Conservation (phyloP, 1,284 basidiomycete genomes). For the Peniophora sp. region DNA sequence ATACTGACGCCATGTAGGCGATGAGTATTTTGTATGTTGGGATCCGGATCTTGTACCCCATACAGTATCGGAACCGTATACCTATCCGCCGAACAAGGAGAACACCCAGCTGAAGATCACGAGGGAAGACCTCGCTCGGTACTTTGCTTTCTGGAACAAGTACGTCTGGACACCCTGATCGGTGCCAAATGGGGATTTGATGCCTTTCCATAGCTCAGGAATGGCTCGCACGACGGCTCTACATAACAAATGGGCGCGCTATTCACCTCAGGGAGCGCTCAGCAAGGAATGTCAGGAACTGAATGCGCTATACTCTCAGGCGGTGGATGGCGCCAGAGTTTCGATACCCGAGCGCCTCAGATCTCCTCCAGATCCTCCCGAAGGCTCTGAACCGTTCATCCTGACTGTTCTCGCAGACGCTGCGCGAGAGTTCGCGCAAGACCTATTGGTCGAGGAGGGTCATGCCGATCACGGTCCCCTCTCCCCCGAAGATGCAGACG, state of each 20-base stretch:
- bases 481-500: conserved; percentile 25
- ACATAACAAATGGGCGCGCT: conserved; percentile 51
- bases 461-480: conserved; percentile 1
- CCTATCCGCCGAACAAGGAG: conserved; percentile 55
- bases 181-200: neutral
- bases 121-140: conserved; percentile 46
- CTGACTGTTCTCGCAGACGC: conserved; percentile 43
- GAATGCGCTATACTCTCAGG: conserved; percentile 59
- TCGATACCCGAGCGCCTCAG: conserved; percentile 46
- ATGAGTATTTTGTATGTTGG: conserved; percentile 62
- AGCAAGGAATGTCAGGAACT: conserved; percentile 59
- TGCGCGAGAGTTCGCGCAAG: conserved; percentile 34
- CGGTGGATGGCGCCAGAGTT: conserved; percentile 54
- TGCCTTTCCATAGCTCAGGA: conserved; percentile 28
- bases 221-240: conserved; percentile 47
- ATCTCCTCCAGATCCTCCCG: conserved; percentile 33
- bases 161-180: conserved; percentile 18
- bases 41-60: conserved; percentile 53
- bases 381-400: conserved; percentile 30
- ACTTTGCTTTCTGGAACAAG: conserved; percentile 60
- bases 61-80: conserved; percentile 51
- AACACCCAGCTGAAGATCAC: conserved; percentile 36
- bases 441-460: conserved; percentile 22
- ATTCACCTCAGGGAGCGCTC: conserved; percentile 47
- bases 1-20: conserved; percentile 35